phyloP scores from a whole-genome alignment of 1,284 basidiomycete species.

The Leccinum holopus region DNA sequence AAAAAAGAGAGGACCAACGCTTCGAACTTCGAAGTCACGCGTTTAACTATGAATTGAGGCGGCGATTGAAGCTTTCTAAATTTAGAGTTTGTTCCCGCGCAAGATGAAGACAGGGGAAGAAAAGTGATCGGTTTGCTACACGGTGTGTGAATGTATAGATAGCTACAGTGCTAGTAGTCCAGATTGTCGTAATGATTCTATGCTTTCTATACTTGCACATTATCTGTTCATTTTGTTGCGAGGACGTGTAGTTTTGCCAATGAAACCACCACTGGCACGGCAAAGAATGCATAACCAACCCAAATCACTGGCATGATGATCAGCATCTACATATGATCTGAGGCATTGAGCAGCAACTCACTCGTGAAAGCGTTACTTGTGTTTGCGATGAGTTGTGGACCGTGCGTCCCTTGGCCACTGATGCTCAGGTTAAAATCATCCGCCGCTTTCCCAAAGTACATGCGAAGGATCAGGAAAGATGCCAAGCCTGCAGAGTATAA shows the following conservation, averaged over 20 bases:
- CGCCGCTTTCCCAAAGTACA: slow-evolving; percentile 79
- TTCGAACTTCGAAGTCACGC: background rate
- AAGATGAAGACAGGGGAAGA: no score
- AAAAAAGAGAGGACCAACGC: background rate
- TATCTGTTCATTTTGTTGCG: slow-evolving; percentile 37
- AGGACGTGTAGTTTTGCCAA: slow-evolving; percentile 69
- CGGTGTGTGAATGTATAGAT: background rate
- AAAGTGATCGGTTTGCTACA: no score
- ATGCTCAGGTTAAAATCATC: slow-evolving; percentile 73
- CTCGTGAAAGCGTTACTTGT: slow-evolving; percentile 74
- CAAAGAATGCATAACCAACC: slow-evolving; percentile 73
- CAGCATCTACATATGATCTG: slow-evolving; percentile 6
- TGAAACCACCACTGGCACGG: slow-evolving; percentile 65
- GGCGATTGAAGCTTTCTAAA: background rate
- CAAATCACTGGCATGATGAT: slow-evolving; percentile 57
- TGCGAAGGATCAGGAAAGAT: slow-evolving; percentile 67
- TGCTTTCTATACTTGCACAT: background rate
- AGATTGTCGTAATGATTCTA: background rate
- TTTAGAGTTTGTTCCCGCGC: no score
- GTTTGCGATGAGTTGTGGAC: slow-evolving; percentile 60
- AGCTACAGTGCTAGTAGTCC: slow-evolving; percentile 9
- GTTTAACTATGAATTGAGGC: background rate
- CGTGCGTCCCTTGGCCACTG: slow-evolving; percentile 46
- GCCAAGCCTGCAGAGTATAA: slow-evolving; percentile 51
- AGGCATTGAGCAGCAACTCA: slow-evolving; percentile 39